Percentiles rank a stretch among this genome's conserved stretches.
Evolutionary conservation across 345 rosid species (phyloP).

Genomic region (Citrus reticulata): DNA sequence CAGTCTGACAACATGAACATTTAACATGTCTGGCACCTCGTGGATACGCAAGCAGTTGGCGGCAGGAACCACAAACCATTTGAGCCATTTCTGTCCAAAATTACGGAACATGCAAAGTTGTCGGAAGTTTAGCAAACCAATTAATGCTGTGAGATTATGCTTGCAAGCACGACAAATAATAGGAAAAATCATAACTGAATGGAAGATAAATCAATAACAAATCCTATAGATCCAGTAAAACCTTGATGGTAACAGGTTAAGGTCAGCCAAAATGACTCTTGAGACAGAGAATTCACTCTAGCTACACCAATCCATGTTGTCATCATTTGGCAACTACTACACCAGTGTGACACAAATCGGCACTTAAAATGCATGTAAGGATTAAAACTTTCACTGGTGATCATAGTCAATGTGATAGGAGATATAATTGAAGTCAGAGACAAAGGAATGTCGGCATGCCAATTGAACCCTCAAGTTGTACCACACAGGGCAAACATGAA

Average conservation of each 20-base stretch:
- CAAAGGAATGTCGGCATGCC: background rate
- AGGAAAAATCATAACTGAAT: background rate
- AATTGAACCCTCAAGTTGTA: background rate
- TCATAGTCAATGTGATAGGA: background rate
- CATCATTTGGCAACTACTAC: background rate
- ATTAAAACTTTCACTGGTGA: background rate
- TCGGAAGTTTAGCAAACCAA: background rate
- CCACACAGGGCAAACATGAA: background rate
- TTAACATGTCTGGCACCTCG: conserved; percentile 58
- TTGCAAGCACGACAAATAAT: background rate
- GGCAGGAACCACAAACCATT: conserved; percentile 96
- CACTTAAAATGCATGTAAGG: background rate
- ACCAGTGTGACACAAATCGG: background rate
- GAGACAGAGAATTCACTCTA: background rate
- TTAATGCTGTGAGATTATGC: background rate
- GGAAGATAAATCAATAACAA: background rate
- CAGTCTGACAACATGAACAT: conserved; percentile 64
- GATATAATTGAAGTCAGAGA: background rate
- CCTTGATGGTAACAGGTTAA: background rate
- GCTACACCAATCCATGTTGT: background rate
- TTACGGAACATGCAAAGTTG: background rate
- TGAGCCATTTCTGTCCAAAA: conserved; percentile 58
- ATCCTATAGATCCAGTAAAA: background rate
- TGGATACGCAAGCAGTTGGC: conserved; percentile 66
- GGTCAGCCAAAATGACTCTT: background rate